Conservation (phyloP, 225 moss, liverwort and hornwort genomes). For the Polytrichum formosum region DNA sequence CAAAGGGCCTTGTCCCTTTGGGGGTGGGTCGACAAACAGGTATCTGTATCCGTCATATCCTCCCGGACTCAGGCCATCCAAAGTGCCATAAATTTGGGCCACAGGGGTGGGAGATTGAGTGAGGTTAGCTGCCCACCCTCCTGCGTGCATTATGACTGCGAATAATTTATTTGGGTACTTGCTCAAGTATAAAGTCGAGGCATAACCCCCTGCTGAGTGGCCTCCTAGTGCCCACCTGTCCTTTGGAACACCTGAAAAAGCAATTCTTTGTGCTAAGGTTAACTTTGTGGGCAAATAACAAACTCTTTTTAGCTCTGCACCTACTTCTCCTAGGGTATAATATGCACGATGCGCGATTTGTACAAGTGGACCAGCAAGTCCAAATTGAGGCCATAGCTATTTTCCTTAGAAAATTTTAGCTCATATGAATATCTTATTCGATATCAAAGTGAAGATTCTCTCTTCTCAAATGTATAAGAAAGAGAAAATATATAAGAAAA, state of each 20-base stretch:
- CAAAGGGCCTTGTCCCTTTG: constrained; percentile 20
- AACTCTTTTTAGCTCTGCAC: too few species aligned
- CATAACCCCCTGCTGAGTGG: constrained; percentile 40
- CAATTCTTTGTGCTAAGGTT: too few species aligned
- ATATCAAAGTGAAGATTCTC: too few species aligned
- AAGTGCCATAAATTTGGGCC: constrained; percentile 32
- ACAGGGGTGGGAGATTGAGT: constrained; percentile 21
- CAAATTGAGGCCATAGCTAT: too few species aligned
- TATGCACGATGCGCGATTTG: too few species aligned
- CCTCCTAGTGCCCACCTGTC: constrained; percentile 61
- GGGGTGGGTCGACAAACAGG: constrained; percentile 19
- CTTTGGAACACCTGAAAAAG: constrained; percentile 34
- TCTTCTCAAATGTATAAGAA: too few species aligned
- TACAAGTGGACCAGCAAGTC: too few species aligned
- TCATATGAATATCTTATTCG: too few species aligned
- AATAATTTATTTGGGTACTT: constrained; percentile 27
- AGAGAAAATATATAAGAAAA: too few species aligned
- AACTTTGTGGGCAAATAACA: too few species aligned
- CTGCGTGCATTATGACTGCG: constrained; percentile 31
- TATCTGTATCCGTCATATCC: constrained; percentile 32
- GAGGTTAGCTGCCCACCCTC: constrained; percentile 22
- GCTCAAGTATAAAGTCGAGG: constrained; percentile 8
- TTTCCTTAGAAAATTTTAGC: too few species aligned
- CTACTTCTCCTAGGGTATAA: too few species aligned
- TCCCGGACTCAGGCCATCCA: constrained; percentile 26